Percentiles rank a stretch among this genome's conserved stretches.
These are phyloP conservation scores for Pseudozyma sp. DNA, from an alignment of 1,284 basidiomycete genomes.

Conservation along the genomic window DNA sequence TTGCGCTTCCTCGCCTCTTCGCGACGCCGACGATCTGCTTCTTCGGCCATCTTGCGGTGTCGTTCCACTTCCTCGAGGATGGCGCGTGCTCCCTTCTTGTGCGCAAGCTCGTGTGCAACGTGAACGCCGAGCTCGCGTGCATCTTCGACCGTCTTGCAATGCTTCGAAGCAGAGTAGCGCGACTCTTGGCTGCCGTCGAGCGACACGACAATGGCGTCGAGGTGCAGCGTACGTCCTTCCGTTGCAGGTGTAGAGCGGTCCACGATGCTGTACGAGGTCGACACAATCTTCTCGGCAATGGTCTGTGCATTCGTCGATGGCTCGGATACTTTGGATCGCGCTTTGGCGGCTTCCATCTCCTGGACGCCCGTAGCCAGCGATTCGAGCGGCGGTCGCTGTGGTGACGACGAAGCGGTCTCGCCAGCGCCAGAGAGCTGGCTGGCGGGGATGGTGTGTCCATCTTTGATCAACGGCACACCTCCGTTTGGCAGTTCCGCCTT, in stretches of 20 bases:
- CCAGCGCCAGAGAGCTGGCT: constrained; percentile 23
- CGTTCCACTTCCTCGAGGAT: constrained; percentile 67
- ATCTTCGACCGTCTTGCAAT: constrained; percentile 50
- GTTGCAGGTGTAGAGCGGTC: constrained; percentile 50
- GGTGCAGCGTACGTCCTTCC: constrained; percentile 43
- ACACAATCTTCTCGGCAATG: constrained; percentile 46
- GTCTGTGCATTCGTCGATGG: constrained; percentile 16
- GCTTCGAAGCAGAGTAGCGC: constrained; percentile 40
- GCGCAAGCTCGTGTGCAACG: constrained; percentile 60
- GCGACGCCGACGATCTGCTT: constrained; percentile 56
- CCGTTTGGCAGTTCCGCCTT: constrained; percentile 44
- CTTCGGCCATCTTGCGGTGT: constrained; percentile 65
- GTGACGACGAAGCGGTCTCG: constrained; percentile 6
- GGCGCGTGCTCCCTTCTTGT: constrained; percentile 54
- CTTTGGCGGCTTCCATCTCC: constrained; percentile 25
- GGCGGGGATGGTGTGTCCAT: constrained; percentile 55
- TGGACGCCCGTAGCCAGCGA: constrained; percentile 41
- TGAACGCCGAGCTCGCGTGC: constrained; percentile 56
- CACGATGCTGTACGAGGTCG: constrained; percentile 45
- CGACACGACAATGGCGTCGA: constrained; percentile 67
- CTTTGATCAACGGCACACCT: constrained; percentile 31
- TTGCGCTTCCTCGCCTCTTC: constrained; percentile 50
- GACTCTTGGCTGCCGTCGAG: constrained; percentile 61
- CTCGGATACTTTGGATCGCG: constrained; percentile 3
- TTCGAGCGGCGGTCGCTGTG: constrained; percentile 38